Base-by-base conservation (phyloP, 1,284 basidiomycete genomes). In the Heterobasidion parviporum region DNA sequence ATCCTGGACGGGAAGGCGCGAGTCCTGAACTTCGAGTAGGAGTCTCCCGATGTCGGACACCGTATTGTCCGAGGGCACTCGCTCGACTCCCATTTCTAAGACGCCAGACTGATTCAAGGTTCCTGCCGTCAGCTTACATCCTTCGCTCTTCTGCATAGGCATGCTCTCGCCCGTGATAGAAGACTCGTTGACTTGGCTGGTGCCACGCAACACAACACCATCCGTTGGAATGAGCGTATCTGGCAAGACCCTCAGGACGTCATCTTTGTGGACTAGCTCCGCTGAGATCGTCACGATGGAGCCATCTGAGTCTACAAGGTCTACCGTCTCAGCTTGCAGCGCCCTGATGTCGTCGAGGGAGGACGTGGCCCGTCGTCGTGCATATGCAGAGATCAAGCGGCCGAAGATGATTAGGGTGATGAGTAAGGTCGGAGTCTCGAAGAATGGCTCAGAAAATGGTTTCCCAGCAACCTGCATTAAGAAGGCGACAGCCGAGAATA, bases 81-180 rank as follows among this genome's bases (percentile, higher is more conserved):
- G 70, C 6, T 67, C 65, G 16, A 73, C 70, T 54, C 67, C 64
- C 44, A 79, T 64, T 51, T 74, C 61, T 43, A 78, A 65, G 5
- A 63, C 62, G 45, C 71, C 70, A 12, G 68, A 56, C 34, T 71
- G 61, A 60, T 76, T 73, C 18, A 68, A 57, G 0, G 74, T 76
- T 18, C 77, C 77, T 0, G 76, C 74, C 47, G 72, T 68, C 38
- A 77, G 69, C 3, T 59, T 56, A 52, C 62, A 66, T 12, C 74
- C 75, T 0, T 59, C 44, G 6, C 52, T 53, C 64, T 77, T 77
- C 52, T 65, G 60, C 2, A 75, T 69, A 10, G 74, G 71, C 41
- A 66, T 60, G n/a, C 71, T 68, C 65, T 79, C 77, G 43, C 76
- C 77, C 0, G 74, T 78, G 59, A 77, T 67, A 59, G 72, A 72